These are phyloP conservation scores for Entomortierella chlamydospora DNA, from an alignment of 192 early-diverging fungal species.

Conservation along the genomic window DNA sequence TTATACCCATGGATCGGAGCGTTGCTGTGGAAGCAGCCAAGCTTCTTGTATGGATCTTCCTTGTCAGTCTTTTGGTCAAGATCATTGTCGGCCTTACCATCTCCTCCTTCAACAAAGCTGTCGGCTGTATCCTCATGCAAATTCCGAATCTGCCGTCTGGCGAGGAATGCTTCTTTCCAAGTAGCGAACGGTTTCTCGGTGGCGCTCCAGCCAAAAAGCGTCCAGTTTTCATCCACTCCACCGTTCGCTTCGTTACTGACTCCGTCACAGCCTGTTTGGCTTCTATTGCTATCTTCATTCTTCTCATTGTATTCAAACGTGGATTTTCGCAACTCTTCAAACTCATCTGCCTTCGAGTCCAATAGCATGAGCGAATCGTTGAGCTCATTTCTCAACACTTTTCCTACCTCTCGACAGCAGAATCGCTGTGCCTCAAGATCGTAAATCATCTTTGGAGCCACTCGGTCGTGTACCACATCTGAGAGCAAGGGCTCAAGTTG, in stretches of 20 bases:
- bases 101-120: neutral
- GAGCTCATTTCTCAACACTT: neutral
- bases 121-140: neutral
- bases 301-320: neutral
- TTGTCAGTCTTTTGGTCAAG: no score
- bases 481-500: neutral
- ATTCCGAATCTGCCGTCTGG: neutral
- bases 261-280: neutral
- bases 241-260: neutral
- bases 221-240: constrained; percentile 4
- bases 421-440: neutral
- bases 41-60: no score
- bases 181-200: constrained; percentile 5
- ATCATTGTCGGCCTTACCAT: neutral
- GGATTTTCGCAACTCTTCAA: neutral
- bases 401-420: constrained; percentile 1
- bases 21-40: no score
- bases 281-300: neutral
- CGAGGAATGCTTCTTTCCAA: constrained; percentile 1
- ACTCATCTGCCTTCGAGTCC: neutral
- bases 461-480: neutral
- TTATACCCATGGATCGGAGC: no score
- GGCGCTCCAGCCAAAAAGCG: constrained; percentile 8
- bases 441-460: neutral
- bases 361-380: neutral